phyloP scores from a whole-genome alignment of 352 stramenopile species.

The Globisporangium camurandrum region DNA sequence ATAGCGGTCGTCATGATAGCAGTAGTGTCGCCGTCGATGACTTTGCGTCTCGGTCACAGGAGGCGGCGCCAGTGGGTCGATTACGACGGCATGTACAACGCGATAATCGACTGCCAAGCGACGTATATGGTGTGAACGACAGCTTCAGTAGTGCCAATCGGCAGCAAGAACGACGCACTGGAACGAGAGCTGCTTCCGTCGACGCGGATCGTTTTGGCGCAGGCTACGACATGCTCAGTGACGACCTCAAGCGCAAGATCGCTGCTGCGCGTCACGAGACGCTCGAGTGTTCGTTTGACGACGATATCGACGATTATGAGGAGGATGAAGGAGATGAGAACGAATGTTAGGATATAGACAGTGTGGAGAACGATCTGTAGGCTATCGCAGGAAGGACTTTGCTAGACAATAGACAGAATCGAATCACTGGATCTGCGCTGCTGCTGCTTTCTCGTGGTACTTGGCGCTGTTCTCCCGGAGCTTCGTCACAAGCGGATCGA shows the following conservation, averaged over 20 bases:
- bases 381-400: too few relatives aligned
- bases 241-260: constrained; percentile 25
- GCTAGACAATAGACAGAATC: neutral
- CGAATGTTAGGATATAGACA: too few relatives aligned
- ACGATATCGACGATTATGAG: constrained; percentile 8
- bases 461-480: constrained; percentile 37
- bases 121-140: too few relatives aligned
- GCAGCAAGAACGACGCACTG: neutral
- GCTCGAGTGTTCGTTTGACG: constrained; percentile 28
- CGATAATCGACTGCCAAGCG: too few relatives aligned
- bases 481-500: constrained; percentile 33
- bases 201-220: constrained; percentile 12
- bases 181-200: too few relatives aligned
- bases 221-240: constrained; percentile 25
- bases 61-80: too few relatives aligned
- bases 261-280: constrained; percentile 21
- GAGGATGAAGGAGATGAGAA: neutral
- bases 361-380: too few relatives aligned
- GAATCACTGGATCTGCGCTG: constrained; percentile 12
- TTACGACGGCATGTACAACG: too few relatives aligned
- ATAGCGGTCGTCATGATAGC: neutral
- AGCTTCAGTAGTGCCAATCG: constrained; percentile 6
- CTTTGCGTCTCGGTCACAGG: too few relatives aligned
- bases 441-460: constrained; percentile 30
- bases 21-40: neutral